Evolutionary conservation across 352 stramenopile species (phyloP), one percentile per base, ranked within the genome.

Genomic region (Globisporangium iwayamae): DNA sequence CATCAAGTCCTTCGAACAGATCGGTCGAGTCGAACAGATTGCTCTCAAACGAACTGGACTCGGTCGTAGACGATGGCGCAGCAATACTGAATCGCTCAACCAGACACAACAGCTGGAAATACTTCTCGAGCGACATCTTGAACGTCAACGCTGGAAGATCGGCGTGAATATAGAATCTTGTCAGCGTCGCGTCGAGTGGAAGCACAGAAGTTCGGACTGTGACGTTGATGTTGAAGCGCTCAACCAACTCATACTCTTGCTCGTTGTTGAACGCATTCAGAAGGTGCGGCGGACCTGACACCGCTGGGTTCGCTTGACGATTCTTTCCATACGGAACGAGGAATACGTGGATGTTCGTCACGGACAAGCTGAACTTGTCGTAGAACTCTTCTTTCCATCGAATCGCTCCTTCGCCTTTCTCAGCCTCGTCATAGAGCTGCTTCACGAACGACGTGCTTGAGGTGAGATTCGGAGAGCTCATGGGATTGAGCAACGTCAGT

Each of bases 321-420:
- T 60, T 73, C 34, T 85, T 83, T 14, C 82, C 85, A 50, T 90
- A 85, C 22, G 87, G 87, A 48, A 96, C 79, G 52, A 96, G 62
- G 0, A 94, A 72, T 9, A 94, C 79, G 59, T 96, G 83, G 57
- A 96, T 74, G 61, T 96, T 94, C 36, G 83, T 85, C 47, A 96
- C 66, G 4, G 83, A 85, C 22, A 94, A 71, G 25, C 78, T 90
- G 66, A 96, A 96, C 68, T 94, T 96, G 73, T 96, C 87, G 64
- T 96, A 96, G 58, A 96, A 96, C 51, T 94, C 87, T 68, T 96
- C 87, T 56, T 96, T 96, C 87, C 87, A 96, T 20, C 84, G 87
- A 65, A 93, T 89, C 7, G 85, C 84, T 0, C 84, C 83, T 71
- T 96, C 84, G 25, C 86, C 87, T 67, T 75, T 83, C 53, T 96